phyloP scores from a whole-genome alignment of 257 asterid species.

The Mitragyna speciosa region DNA sequence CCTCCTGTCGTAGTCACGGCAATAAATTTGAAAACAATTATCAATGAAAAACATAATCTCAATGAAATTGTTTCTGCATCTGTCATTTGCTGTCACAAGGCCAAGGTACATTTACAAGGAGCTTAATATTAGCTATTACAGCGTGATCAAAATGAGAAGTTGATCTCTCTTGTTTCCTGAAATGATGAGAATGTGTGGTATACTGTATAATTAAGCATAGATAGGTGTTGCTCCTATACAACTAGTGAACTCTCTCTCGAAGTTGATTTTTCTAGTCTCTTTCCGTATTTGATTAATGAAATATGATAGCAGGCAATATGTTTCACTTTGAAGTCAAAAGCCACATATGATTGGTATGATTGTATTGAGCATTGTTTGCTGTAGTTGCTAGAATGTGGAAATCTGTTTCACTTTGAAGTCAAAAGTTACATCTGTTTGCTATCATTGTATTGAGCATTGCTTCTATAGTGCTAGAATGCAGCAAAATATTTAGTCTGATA shows the following conservation, averaged over 20 bases:
- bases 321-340: not conserved
- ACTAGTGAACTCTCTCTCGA: not conserved
- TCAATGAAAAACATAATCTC: conserved; percentile 71
- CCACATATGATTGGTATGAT: not conserved
- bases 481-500: conserved; percentile 4
- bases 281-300: not conserved
- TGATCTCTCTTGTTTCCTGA: not conserved
- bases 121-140: conserved; percentile 19
- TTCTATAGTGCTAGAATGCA: not conserved
- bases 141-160: not conserved
- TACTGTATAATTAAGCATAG: not conserved
- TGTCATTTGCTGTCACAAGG: conserved; percentile 83
- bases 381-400: too few species aligned
- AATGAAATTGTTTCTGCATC: conserved; percentile 95
- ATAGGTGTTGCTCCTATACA: not conserved
- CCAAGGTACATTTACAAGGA: conserved; percentile 60
- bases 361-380: not conserved
- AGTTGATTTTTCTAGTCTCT: not conserved
- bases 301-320: not conserved
- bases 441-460: not conserved
- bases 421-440: too few species aligned
- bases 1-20: conserved; percentile 89
- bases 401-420: too few species aligned
- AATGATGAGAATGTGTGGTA: not conserved
- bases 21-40: conserved; percentile 77